Conservation (phyloP, 192 early-diverging fungal species). For the Coemansia sp. region DNA sequence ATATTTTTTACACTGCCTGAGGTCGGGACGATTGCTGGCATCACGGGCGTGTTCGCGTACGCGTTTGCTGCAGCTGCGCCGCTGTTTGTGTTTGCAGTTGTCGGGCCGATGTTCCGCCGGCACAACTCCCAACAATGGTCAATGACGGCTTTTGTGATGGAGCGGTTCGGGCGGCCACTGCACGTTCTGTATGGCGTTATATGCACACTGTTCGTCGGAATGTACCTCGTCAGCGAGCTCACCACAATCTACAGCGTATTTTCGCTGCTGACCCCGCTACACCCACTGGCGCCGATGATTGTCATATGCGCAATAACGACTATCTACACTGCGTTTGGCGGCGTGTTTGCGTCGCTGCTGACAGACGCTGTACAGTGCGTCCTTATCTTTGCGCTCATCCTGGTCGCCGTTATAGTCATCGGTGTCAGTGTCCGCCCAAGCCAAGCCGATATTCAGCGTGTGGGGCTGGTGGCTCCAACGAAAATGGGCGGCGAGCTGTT, state of each 20-base stretch:
- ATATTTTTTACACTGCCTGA: constrained; percentile 67
- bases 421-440: constrained; percentile 55
- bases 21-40: constrained; percentile 62
- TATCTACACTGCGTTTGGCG: constrained; percentile 67
- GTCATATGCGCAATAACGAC: constrained; percentile 63
- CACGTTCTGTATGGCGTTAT: constrained; percentile 58
- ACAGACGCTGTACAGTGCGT: constrained; percentile 63
- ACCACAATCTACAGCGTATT: constrained; percentile 63
- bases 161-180: constrained; percentile 61
- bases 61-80: constrained; percentile 62
- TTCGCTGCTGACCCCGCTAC: constrained; percentile 54
- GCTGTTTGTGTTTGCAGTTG: constrained; percentile 56
- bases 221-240: constrained; percentile 66
- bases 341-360: constrained; percentile 64
- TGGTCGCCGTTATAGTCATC: constrained; percentile 55
- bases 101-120: constrained; percentile 60
- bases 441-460: constrained; percentile 51
- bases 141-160: constrained; percentile 63
- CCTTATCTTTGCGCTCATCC: constrained; percentile 56
- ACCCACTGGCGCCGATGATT: constrained; percentile 58
- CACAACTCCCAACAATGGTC: constrained; percentile 63
- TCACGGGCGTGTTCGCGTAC: constrained; percentile 66
- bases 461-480: constrained; percentile 58
- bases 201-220: constrained; percentile 61
- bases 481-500: constrained; percentile 65